Conservation (phyloP, 495 filamentous ascomycete genomes). For the Recurvomyces mirabilis region DNA sequence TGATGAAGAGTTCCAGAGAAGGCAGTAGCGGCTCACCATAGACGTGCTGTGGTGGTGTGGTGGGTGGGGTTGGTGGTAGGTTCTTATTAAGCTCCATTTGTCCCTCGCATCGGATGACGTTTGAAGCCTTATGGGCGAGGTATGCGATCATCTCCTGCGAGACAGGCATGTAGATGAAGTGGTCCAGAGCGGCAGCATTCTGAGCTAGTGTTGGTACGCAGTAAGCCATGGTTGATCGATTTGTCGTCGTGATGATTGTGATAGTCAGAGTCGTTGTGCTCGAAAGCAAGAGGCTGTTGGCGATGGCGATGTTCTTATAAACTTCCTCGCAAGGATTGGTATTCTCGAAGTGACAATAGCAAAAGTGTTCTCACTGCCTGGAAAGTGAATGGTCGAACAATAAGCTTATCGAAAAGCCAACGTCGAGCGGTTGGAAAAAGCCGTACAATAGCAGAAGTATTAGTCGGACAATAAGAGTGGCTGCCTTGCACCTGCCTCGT, state of each 20-base stretch:
- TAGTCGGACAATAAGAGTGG: conserved; percentile 10
- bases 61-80: conserved; percentile 56
- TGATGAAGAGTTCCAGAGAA: conserved; percentile 80
- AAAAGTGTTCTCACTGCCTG: not conserved
- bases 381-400: conserved; percentile 13
- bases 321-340: not conserved
- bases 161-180: conserved; percentile 77
- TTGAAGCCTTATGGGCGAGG: conserved; percentile 67
- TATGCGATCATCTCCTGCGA: conserved; percentile 74
- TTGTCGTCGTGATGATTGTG: conserved; percentile 1
- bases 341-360: conserved; percentile 17
- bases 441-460: conserved; percentile 18
- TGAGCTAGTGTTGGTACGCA: conserved; percentile 31
- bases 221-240: conserved; percentile 30
- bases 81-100: conserved; percentile 38
- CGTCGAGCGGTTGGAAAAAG: not conserved
- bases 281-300: not conserved
- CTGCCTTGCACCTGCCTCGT: conserved; percentile 13
- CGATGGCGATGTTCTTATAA: not conserved
- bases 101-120: conserved; percentile 86
- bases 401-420: conserved; percentile 1
- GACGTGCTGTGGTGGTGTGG: conserved; percentile 50
- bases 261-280: not conserved
- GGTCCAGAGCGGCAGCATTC: conserved; percentile 76
- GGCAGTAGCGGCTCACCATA: conserved; percentile 48